Conservation (phyloP, 75 land plant genomes). For the Cunninghamia lanceolata region DNA sequence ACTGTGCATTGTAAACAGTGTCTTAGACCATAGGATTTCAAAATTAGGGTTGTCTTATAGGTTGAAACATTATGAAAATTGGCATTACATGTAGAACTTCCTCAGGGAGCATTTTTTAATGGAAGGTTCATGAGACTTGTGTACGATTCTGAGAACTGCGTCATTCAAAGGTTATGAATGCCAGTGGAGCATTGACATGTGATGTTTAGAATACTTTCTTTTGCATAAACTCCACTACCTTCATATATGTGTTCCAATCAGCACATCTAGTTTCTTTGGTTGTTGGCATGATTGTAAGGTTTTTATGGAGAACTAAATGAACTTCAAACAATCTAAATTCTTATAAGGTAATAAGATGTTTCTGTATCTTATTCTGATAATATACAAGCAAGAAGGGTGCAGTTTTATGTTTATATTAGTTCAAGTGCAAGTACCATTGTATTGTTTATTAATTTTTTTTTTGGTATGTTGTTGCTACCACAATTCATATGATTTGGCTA, state of each 20-base stretch:
- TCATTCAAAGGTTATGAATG: not conserved
- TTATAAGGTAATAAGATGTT: no score
- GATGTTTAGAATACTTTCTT: not conserved
- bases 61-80: not conserved
- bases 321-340: no score
- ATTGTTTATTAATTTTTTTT: no score
- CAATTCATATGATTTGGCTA: no score
- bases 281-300: not conserved
- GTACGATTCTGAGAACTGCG: not conserved
- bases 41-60: not conserved
- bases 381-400: no score
- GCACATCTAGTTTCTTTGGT: not conserved
- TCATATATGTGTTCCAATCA: not conserved
- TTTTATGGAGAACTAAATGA: not conserved
- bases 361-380: no score
- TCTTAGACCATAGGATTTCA: not conserved
- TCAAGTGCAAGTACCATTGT: no score
- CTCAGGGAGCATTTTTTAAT: not conserved
- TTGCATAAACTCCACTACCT: not conserved
- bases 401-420: no score
- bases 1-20: not conserved
- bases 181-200: not conserved
- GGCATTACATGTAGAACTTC: not conserved
- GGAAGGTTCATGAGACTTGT: not conserved
- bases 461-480: no score